Base-by-base conservation (phyloP, 495 filamentous ascomycete species). In the Aspergillus mulundensis region DNA sequence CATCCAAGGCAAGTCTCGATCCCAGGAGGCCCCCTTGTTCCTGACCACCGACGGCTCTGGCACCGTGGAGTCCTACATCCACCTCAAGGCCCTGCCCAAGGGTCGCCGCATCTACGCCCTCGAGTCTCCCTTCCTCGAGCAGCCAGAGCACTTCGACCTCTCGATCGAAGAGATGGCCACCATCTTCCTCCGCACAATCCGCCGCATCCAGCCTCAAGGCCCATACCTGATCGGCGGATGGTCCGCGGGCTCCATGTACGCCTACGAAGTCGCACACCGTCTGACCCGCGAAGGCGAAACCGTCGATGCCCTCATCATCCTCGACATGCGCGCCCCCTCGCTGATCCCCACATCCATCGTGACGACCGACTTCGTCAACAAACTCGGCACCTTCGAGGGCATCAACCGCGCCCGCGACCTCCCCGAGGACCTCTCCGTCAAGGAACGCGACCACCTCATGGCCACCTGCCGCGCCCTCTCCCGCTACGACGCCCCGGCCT, bases 161-260 rank as follows among this genome's bases (percentile, higher is more conserved):
- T 47, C 56, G 14, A 20, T 58, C 11, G 38, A 45, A 16, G 56
- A 58, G 12, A 53, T 40, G 30, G 56, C 56, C 15, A 47, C 15
- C 4, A 20, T 44, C 4, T 44, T 40, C 40, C 18, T 58, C 5
- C 2, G 15, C 0, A 46, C 56, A 10, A 58, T 58, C 47, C 42
- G 53, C 40, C 40, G 28, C 18, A 41, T 55, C 38, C 57, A 55
- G 18, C 57, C 57, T 8, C 18, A 40, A 5, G 57, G 57, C 3
- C 57, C 57, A 0, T 60, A 60, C 32, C 24, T 51, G 6, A 25
- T 60, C 7, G 57, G 52, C n/a, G 57, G 57, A 1, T 60, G 52
- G 45, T 60, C 57, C 7, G 48, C 53, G 11, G 57, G 51, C 24
- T 28, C 25, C 3, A 23, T 51, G 23, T 28, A 54, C 24, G 57